Evolutionary conservation across 2,329 filamentous ascomycete species (phyloP), one percentile per base, ranked within the genome.

Genomic region (Phyllosticta capitalensis): DNA sequence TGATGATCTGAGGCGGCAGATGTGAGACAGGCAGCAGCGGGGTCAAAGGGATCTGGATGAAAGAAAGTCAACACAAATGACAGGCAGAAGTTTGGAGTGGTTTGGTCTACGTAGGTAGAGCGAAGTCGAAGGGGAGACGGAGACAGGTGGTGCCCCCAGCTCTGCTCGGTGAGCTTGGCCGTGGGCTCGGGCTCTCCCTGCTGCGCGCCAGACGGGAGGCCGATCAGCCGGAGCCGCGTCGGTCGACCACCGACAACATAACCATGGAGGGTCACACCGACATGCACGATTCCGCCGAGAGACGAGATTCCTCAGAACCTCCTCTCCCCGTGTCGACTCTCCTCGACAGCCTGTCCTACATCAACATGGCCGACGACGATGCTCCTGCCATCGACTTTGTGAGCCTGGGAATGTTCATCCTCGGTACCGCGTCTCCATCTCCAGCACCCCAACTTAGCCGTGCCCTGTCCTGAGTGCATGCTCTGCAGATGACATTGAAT

Each of bases 401-500:
- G 69, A 84, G 81, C 0, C 69, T 84, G 61, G 82, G 81, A 66
- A 85, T 85, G 83, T 83, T 84, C 72, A 84, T 84, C 63, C 81
- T 85, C 61, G 82, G 81, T 82, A 76, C 65, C 67, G 58, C 28
- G 30, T 28, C n/a, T 49, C 33, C 10, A 30, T 56, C 45, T 54
- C 53, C 48, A 48, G 55, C 49, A 55, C 38, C 38, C 38, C 17
- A 56, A 54, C 52, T 9, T n/a, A 38, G 20, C 26, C 17, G 45
- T 52, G 28, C 52, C 45, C 30, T 24, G 22, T 55, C 53, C 58
- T 60, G 58, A 60, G 58, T 21, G 49, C 58, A 24, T 48, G 22
- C 53, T 57, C 54, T 38, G 20, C 75, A 92, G 92, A 97, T 78
- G 90, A 96, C 62, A 97, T 97, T 67, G 88, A 96, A 67, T 95